Conservation (phyloP, 768 basidiomycete species). For the Gyrodon lividus region DNA sequence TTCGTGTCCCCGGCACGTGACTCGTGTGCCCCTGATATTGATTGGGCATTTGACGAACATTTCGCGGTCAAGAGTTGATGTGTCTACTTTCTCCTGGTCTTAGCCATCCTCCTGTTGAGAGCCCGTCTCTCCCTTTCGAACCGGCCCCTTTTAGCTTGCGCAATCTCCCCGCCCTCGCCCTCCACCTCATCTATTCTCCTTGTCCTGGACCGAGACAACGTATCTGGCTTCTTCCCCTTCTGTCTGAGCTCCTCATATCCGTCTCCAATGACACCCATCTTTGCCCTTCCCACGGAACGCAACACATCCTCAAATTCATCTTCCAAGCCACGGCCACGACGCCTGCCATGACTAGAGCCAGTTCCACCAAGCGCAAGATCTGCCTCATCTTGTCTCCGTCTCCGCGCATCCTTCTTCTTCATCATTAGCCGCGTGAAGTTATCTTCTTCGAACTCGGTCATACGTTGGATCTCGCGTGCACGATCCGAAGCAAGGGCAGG, state of each 20-base stretch:
- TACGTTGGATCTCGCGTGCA: slow-evolving; percentile 73
- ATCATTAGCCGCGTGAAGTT: slow-evolving; percentile 90
- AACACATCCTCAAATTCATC: slow-evolving; percentile 86
- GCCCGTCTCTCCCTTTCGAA: slow-evolving; percentile 45
- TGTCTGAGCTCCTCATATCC: slow-evolving; percentile 82
- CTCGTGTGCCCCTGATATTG: no score
- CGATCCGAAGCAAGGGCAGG: slow-evolving; percentile 59
- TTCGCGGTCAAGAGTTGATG: no score
- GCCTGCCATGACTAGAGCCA: slow-evolving; percentile 50
- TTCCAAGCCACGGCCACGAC: slow-evolving; percentile 68
- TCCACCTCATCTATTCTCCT: slow-evolving; percentile 29
- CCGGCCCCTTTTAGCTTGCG: slow-evolving; percentile 37
- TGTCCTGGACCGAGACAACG: slow-evolving; percentile 57
- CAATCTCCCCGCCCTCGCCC: slow-evolving; percentile 31
- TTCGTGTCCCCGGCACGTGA: background rate
- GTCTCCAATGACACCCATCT: slow-evolving; percentile 48
- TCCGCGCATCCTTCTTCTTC: slow-evolving; percentile 81
- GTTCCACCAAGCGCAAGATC: slow-evolving; percentile 84
- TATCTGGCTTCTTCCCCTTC: slow-evolving; percentile 60
- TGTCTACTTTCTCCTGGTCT: slow-evolving; percentile 15
- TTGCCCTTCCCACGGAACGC: slow-evolving; percentile 51
- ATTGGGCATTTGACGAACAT: no score
- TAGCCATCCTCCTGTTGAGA: slow-evolving; percentile 30
- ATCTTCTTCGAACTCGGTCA: slow-evolving; percentile 91
- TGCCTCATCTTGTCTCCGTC: slow-evolving; percentile 77